These are phyloP conservation scores for Pichia gijzeniarum DNA, from an alignment of 805 yeast genomes.

Conservation along the genomic window DNA sequence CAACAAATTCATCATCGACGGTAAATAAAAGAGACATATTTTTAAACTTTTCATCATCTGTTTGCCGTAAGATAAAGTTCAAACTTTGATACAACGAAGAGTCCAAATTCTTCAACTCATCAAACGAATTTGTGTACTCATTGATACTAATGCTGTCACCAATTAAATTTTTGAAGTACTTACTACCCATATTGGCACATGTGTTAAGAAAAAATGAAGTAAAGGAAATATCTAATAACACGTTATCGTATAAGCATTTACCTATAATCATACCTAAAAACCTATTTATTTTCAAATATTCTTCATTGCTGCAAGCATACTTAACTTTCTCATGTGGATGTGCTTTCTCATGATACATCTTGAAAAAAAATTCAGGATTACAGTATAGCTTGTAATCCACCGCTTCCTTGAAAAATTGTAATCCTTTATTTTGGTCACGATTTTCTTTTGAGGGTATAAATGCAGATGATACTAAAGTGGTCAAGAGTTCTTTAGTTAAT, in stretches of 20 bases:
- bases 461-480: conserved; percentile 63
- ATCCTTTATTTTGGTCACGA: conserved; percentile 18
- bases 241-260: conserved; percentile 79
- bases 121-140: conserved; percentile 53
- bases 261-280: conserved; percentile 84
- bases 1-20: conserved; percentile 42
- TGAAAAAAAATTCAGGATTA: conserved; percentile 41
- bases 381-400: conserved; percentile 66
- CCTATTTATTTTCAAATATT: conserved; percentile 32
- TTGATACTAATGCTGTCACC: conserved; percentile 15
- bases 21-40: conserved; percentile 63
- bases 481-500: conserved; percentile 82
- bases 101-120: conserved; percentile 73
- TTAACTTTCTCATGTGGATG: conserved; percentile 24
- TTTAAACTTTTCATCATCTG: conserved; percentile 45
- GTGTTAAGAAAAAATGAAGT: conserved; percentile 79
- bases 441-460: conserved; percentile 39
- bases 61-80: conserved; percentile 52
- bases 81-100: conserved; percentile 57
- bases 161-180: conserved; percentile 17
- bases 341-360: conserved; percentile 22
- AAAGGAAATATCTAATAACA: conserved; percentile 74
- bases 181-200: conserved; percentile 35
- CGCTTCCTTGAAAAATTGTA: conserved; percentile 37
- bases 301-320: conserved; percentile 20